Evolutionary conservation across 2,329 filamentous ascomycete species (phyloP).

Genomic region (Lasiodiplodia hormozganensis): DNA sequence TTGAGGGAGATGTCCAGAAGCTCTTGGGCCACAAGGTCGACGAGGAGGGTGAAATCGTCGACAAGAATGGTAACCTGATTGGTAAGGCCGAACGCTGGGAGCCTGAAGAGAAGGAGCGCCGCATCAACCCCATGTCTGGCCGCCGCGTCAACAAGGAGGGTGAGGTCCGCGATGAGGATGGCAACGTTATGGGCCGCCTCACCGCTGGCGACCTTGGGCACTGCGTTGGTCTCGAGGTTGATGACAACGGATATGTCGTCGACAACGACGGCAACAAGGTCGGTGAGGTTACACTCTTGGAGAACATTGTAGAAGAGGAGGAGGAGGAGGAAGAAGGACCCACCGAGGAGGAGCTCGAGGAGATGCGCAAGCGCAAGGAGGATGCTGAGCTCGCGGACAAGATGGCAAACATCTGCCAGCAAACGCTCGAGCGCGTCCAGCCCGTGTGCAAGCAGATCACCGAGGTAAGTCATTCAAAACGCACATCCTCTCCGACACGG

Average conservation of each 20-base stretch:
- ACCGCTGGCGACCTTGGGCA: conserved; percentile 60
- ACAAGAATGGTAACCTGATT: conserved; percentile 62
- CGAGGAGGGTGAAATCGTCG: conserved; percentile 59
- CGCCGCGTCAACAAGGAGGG: conserved; percentile 61
- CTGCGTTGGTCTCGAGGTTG: conserved; percentile 60
- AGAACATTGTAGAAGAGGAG: conserved; percentile 68
- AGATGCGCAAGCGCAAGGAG: conserved; percentile 56
- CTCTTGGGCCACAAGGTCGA: conserved; percentile 59
- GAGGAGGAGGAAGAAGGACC: conserved; percentile 56
- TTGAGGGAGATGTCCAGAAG: conserved; percentile 59
- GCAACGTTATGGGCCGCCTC: conserved; percentile 57
- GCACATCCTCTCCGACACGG: neutral
- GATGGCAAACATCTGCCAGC: conserved; percentile 74
- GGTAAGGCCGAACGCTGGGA: conserved; percentile 61
- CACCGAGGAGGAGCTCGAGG: conserved; percentile 59
- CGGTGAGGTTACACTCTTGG: conserved; percentile 67
- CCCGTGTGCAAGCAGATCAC: conserved; percentile 88
- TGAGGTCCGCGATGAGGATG: conserved; percentile 59
- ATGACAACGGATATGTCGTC: conserved; percentile 60
- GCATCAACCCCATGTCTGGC: conserved; percentile 66
- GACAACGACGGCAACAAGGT: conserved; percentile 68
- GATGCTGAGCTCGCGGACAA: conserved; percentile 80
- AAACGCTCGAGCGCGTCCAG: conserved; percentile 82
- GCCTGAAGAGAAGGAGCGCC: conserved; percentile 60
- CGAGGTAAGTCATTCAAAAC: conserved; percentile 62